Base-by-base conservation (phyloP, 2,329 filamentous ascomycete genomes). In the Hymenoscyphus salicellus region DNA sequence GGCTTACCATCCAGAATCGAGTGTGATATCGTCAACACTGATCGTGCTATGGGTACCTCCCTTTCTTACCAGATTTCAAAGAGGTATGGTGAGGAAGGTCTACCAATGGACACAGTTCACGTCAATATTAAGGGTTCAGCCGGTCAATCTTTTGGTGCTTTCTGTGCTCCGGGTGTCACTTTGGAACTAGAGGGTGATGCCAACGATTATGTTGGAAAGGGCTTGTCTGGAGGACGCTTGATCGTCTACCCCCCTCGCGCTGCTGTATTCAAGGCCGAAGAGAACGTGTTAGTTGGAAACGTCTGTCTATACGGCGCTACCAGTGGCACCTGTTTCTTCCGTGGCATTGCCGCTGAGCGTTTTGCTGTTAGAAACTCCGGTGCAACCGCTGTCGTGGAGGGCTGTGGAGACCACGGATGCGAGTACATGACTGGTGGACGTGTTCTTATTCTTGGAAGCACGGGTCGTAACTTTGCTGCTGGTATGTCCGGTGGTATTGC, bases 341-440 rank as follows among this genome's bases (percentile, higher is more conserved):
- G 94, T 69, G 94, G 94, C 85, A 88, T 97, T 68, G 94, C 94
- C 74, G 94, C 94, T 52, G 94, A 98, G 83, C 91, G 94, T 74
- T 98, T 98, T 77, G 93, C 93, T 67, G 94, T 98, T 70, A 90
- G 94, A 72, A 98, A 98, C 83, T 97, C 94, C 1, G 94, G 94
- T 80, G 94, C 92, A 60, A 96, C 89, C 32, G 93, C 94, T n/a
- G 91, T 98, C 69, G 93, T 97, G 68, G 94, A 98, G 79, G 94
- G 94, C 80, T 86, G 96, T 70, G 94, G 94, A 83, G 94, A 98
- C 78, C 94, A 98, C 77, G 91, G 92, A 68, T 97, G 93, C 76
- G 94, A 98, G 83, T 98, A 98, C 85, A 98, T 98, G 94, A 97
- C 94, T 74, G 94, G 94, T 77, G 94, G 94, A 76, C 92, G 93